phyloP scores from a whole-genome alignment of 2,329 filamentous ascomycete species.

The Rhytidhysteron rufulum region DNA sequence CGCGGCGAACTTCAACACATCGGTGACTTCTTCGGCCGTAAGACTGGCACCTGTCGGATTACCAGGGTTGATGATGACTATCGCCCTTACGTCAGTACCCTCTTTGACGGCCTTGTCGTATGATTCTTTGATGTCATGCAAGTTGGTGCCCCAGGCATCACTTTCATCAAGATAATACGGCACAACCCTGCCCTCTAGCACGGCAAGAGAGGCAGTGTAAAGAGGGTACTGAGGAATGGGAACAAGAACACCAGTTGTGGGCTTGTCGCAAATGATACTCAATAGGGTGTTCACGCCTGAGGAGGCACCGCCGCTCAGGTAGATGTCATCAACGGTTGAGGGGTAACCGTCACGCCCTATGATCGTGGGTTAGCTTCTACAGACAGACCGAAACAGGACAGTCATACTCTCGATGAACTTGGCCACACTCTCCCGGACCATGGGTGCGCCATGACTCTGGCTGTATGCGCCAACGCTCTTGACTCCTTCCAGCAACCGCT shows the following conservation, averaged over 20 bases:
- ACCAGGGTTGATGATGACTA: constrained; percentile 97
- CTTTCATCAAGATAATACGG: constrained; percentile 92
- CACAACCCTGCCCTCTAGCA: constrained; percentile 82
- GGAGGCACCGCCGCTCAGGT: constrained; percentile 86
- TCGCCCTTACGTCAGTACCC: constrained; percentile 82
- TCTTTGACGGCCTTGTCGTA: constrained; percentile 70
- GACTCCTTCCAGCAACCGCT: constrained; percentile 73
- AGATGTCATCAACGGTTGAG: constrained; percentile 75
- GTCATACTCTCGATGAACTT: constrained; percentile 81
- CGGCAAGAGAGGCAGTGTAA: constrained; percentile 86
- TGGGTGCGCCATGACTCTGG: constrained; percentile 82
- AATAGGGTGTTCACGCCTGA: constrained; percentile 93
- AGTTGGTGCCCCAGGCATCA: constrained; percentile 81
- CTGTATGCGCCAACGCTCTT: constrained; percentile 96
- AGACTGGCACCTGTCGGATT: constrained; percentile 94
- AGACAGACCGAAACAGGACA: not conserved
- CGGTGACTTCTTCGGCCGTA: constrained; percentile 70
- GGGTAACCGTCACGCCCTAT: constrained; percentile 81
- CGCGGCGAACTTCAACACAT: constrained; percentile 81
- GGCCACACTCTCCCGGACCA: constrained; percentile 84
- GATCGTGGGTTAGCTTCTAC: constrained; percentile 15
- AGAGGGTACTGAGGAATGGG: constrained; percentile 98
- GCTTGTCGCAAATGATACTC: constrained; percentile 76
- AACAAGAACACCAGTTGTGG: constrained; percentile 78
- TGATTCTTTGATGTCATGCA: constrained; percentile 70